Percentiles rank a stretch among this genome's conserved stretches.
Evolutionary conservation across 176 grass and related monocot genomes (phyloP).

Genomic region (Stipa capillata): DNA sequence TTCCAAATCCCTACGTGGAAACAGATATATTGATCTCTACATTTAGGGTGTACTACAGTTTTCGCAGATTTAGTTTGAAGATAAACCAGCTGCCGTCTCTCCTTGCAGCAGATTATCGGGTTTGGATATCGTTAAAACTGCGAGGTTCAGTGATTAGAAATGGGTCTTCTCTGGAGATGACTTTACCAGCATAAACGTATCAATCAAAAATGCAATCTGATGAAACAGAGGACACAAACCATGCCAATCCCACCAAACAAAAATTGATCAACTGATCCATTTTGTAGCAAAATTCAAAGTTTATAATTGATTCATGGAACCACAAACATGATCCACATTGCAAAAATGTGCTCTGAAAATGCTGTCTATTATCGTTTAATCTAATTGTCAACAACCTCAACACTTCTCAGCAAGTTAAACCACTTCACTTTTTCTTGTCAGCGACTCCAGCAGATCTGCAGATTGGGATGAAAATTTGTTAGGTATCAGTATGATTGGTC

Average conservation of each 20-base stretch:
- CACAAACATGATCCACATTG: background rate
- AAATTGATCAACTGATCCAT: background rate
- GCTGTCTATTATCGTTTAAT: background rate
- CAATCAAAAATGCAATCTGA: background rate
- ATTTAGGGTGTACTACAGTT: background rate
- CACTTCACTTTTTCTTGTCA: conserved; percentile 15
- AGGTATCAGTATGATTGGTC: background rate
- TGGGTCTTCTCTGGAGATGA: background rate
- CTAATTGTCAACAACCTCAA: background rate
- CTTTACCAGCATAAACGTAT: background rate
- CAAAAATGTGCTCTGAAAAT: background rate
- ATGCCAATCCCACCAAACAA: background rate
- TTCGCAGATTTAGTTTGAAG: background rate
- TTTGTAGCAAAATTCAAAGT: background rate
- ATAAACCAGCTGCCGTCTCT: background rate
- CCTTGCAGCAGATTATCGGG: background rate
- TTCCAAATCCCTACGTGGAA: too few relatives aligned
- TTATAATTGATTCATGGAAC: background rate
- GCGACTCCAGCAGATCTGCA: conserved; percentile 16
- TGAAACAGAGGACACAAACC: background rate
- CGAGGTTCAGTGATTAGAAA: background rate
- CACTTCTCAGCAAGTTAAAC: background rate
- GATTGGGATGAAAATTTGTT: background rate
- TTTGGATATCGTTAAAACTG: too few relatives aligned
- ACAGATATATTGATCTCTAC: too few relatives aligned